phyloP scores from a whole-genome alignment of 768 basidiomycete genomes.

The Neoboletus brunneissimus region DNA sequence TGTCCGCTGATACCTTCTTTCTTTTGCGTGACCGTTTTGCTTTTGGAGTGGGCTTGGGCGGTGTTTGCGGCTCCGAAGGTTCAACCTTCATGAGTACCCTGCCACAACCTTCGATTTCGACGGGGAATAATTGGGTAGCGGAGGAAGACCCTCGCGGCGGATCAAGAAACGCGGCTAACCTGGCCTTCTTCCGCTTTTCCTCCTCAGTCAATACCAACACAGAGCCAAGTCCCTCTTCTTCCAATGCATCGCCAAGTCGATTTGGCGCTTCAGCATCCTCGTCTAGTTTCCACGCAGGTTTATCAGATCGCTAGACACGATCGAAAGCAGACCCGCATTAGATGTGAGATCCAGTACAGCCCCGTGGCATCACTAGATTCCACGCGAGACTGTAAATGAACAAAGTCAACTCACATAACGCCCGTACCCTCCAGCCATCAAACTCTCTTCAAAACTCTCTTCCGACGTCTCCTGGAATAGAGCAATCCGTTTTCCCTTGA shows the following conservation, averaged over 20 bases:
- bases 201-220: slow-evolving; percentile 42
- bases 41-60: slow-evolving; percentile 32
- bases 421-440: slow-evolving; percentile 81
- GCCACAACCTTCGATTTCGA: slow-evolving; percentile 66
- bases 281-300: slow-evolving; percentile 18
- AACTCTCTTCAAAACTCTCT: slow-evolving; percentile 80
- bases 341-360: slow-evolving; percentile 10
- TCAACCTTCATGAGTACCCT: slow-evolving; percentile 64
- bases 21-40: slow-evolving; percentile 49
- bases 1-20: slow-evolving; percentile 40
- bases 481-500: slow-evolving; percentile 68
- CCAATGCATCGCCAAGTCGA: slow-evolving; percentile 9
- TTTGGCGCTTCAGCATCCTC: slow-evolving; percentile 16
- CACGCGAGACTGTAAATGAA: background rate
- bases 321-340: slow-evolving; percentile 6
- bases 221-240: slow-evolving; percentile 12
- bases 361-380: background rate
- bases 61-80: slow-evolving; percentile 35
- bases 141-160: slow-evolving; percentile 34
- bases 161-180: slow-evolving; percentile 66
- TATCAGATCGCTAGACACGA: slow-evolving; percentile 25
- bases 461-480: slow-evolving; percentile 81
- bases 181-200: slow-evolving; percentile 62
- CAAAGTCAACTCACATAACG: slow-evolving; percentile 54
- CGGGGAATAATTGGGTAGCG: slow-evolving; percentile 49